Conservation (phyloP, 352 stramenopile species). For the Globisporangium ultimum region DNA sequence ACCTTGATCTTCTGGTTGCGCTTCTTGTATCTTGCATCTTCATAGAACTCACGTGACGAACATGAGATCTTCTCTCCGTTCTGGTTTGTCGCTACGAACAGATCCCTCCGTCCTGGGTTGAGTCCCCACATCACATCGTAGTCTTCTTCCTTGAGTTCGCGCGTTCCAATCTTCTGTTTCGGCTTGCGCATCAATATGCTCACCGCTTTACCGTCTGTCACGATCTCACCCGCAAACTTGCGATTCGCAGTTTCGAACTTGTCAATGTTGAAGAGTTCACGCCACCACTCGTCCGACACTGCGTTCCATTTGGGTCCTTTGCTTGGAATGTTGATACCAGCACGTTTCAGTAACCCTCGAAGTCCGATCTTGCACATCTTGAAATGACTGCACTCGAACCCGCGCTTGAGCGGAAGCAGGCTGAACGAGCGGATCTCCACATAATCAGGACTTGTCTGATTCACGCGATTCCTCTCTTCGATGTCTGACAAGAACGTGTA, state of each 20-base stretch:
- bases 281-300: slow-evolving; percentile 1
- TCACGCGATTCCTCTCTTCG: slow-evolving; percentile 8
- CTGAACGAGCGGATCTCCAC: slow-evolving; percentile 8
- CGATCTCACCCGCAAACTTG: slow-evolving; percentile 9
- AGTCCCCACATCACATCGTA: slow-evolving; percentile 14
- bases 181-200: slow-evolving; percentile 18
- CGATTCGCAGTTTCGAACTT: slow-evolving; percentile 11
- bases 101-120: slow-evolving; percentile 6
- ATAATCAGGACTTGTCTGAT: not conserved
- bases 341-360: slow-evolving; percentile 2
- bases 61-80: slow-evolving; percentile 2
- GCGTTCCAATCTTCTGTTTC: not conserved
- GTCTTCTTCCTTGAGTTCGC: not conserved
- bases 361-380: slow-evolving; percentile 18
- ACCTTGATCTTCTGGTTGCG: not conserved
- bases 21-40: slow-evolving; percentile 5
- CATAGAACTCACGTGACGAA: slow-evolving; percentile 13
- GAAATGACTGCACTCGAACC: slow-evolving; percentile 19
- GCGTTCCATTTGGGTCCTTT: not conserved
- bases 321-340: not conserved
- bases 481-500: slow-evolving; percentile 2
- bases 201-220: slow-evolving; percentile 17
- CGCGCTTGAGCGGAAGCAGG: slow-evolving; percentile 16
- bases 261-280: slow-evolving; percentile 13
- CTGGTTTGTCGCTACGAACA: slow-evolving; percentile 17